phyloP scores from a whole-genome alignment of 1,284 basidiomycete genomes.

The Fomes fomentarius region DNA sequence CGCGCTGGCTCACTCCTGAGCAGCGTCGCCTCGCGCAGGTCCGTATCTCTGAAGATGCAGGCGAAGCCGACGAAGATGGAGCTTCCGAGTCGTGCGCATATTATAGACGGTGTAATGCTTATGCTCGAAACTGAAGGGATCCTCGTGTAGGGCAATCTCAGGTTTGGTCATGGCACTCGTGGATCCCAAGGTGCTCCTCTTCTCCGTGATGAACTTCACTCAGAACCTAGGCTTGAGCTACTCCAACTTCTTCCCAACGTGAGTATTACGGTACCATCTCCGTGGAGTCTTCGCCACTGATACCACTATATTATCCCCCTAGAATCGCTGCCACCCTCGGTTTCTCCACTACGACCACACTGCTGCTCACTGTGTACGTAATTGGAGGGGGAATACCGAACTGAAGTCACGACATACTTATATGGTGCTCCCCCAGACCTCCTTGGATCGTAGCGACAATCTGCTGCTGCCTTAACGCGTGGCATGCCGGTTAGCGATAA shows the following conservation, averaged over 20 bases:
- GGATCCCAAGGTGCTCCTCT: conserved; percentile 64
- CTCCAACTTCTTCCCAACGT: conserved; percentile 78
- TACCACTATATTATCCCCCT: background rate
- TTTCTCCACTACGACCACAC: conserved; percentile 58
- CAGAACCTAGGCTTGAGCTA: conserved; percentile 68
- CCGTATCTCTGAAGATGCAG: conserved; percentile 74
- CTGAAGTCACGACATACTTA: background rate
- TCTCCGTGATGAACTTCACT: conserved; percentile 55
- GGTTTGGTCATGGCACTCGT: conserved; percentile 63
- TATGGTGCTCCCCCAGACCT: conserved; percentile 42
- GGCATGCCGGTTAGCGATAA: conserved; percentile 57
- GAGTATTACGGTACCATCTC: no score
- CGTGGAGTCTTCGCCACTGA: no score
- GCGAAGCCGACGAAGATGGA: conserved; percentile 67
- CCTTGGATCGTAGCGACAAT: conserved; percentile 66
- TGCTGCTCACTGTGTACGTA: conserved; percentile 66
- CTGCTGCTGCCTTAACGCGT: conserved; percentile 60
- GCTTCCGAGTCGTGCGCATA: conserved; percentile 55
- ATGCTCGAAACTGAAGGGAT: no score
- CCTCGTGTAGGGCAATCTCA: conserved; percentile 47
- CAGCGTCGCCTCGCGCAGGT: conserved; percentile 71
- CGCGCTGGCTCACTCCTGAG: conserved; percentile 61
- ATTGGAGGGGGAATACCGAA: conserved; percentile 12
- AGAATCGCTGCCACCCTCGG: conserved; percentile 70
- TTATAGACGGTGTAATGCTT: no score